Evolutionary conservation across 129 eudicot genomes (phyloP).

Genomic region (Artemisia argyi): DNA sequence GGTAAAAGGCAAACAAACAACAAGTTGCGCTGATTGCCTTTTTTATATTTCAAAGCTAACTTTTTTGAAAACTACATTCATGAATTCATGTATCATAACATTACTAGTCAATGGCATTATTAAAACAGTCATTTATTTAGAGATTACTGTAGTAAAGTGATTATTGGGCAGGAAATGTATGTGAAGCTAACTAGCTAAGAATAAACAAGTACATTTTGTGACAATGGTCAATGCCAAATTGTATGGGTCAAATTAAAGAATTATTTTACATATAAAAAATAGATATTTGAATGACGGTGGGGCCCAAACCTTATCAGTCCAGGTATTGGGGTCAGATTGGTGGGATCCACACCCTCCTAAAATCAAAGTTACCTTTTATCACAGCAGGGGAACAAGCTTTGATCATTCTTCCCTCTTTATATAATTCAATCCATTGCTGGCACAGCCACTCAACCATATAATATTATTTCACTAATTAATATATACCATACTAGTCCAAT

Average conservation of each 20-base stretch:
- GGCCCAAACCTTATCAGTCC: conserved; percentile 85
- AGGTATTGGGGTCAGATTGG: conserved; percentile 82
- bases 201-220: conserved; percentile 11
- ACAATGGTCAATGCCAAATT: conserved; percentile 35
- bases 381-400: conserved; percentile 69
- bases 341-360: conserved; percentile 55
- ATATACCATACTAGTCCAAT: conserved; percentile 8
- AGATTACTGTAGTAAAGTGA: background rate
- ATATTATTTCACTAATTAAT: background rate
- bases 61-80: too few relatives aligned
- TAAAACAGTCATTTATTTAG: too few relatives aligned
- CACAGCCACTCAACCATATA: conserved; percentile 35
- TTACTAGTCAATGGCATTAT: too few relatives aligned
- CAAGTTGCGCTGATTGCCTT: too few relatives aligned
- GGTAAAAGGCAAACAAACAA: too few relatives aligned
- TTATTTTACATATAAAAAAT: conserved; percentile 2
- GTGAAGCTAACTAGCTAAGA: conserved; percentile 18
- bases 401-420: conserved; percentile 58
- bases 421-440: conserved; percentile 35
- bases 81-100: too few relatives aligned
- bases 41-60: too few relatives aligned
- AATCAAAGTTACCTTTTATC: conserved; percentile 52
- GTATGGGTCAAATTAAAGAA: conserved; percentile 35
- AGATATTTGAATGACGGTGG: conserved; percentile 39
- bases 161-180: conserved; percentile 11